phyloP scores from a whole-genome alignment of 2,329 filamentous ascomycete genomes.

The Aspergillus neoniger region DNA sequence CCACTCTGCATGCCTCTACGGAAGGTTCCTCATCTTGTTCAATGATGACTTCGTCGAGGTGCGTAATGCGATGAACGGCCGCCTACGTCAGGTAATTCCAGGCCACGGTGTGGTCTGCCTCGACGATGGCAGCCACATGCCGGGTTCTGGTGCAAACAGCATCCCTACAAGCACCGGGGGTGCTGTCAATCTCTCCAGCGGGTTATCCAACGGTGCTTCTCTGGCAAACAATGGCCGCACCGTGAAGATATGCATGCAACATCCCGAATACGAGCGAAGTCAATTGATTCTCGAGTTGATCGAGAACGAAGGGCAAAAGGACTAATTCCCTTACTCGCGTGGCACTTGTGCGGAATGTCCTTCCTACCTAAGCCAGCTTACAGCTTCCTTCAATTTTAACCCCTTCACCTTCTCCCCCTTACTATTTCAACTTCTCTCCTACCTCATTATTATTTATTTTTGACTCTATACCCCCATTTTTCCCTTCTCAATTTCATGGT shows the following conservation, averaged over 20 bases:
- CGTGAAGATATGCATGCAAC: constrained; percentile 93
- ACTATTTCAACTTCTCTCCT: no score
- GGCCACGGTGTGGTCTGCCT: constrained; percentile 87
- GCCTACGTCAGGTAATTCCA: constrained; percentile 89
- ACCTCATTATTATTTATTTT: neutral
- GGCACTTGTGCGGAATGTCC: neutral
- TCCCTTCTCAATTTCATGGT: neutral
- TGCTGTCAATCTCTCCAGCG: constrained; percentile 29
- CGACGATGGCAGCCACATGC: constrained; percentile 67
- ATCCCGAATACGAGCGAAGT: constrained; percentile 79
- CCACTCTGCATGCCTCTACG: constrained; percentile 81
- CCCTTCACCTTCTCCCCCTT: neutral
- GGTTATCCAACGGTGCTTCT: constrained; percentile 38
- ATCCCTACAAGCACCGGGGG: constrained; percentile 45
- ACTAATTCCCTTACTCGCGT: constrained; percentile 31
- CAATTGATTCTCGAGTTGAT: constrained; percentile 92
- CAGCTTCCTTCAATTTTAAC: neutral
- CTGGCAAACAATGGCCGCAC: constrained; percentile 59
- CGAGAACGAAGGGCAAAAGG: constrained; percentile 80
- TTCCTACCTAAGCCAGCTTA: neutral
- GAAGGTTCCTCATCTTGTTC: constrained; percentile 88
- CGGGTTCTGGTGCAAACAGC: constrained; percentile 41
- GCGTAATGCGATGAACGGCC: constrained; percentile 91
- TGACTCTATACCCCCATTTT: constrained; percentile 7
- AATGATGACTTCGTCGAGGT: constrained; percentile 97